Base-by-base conservation (phyloP, 1,284 basidiomycete species). In the Limonomyces culmigenus region DNA sequence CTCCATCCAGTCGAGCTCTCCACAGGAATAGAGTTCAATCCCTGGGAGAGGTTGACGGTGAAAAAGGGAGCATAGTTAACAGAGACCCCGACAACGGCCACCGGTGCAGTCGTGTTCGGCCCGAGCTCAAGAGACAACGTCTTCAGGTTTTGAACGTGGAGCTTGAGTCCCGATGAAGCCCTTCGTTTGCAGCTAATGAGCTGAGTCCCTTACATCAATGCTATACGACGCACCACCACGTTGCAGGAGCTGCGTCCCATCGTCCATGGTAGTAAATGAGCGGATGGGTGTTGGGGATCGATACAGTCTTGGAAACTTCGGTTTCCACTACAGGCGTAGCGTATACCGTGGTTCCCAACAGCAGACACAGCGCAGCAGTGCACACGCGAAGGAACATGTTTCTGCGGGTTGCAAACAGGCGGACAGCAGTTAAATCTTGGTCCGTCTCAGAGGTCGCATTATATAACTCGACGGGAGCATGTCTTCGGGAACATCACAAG, bases 101-200 rank as follows among this genome's bases (percentile, higher is more conserved):
- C 46, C 1, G 69, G 67, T 1, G 54, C 33, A 0, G 67, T 69
- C 1, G 69, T 69, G 43, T 67, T 58, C 2, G 53, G 47, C 5
- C 69, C 70, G 13, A 73, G 58, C 33, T 62, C 60, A 23, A 73
- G 47, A 0, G 52, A 44, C n/a, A 72, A 42, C 1, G 62, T 58
- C 25, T 51, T 49, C 25, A 72, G 55, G 43, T 62, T 59, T 19
- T 56, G 41, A 16, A 63, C 56, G 37, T 65, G 52, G 2, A 73
- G 43, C 47, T 72, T 71, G 50, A 73, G 59, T 0, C 70, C 69
- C 4, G 65, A 67, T 8, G 67, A 60, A 8, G 65, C 62, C 69
- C 70, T 70, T 37, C 19, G 25, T n/a, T n/a, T n/a, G n/a, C n/a
- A n/a, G n/a, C n/a, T n/a, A n/a, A n/a, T n/a, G n/a, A n/a, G 29